Base-by-base conservation (phyloP, 257 asterid genomes). In the Solanum gracilifrons region DNA sequence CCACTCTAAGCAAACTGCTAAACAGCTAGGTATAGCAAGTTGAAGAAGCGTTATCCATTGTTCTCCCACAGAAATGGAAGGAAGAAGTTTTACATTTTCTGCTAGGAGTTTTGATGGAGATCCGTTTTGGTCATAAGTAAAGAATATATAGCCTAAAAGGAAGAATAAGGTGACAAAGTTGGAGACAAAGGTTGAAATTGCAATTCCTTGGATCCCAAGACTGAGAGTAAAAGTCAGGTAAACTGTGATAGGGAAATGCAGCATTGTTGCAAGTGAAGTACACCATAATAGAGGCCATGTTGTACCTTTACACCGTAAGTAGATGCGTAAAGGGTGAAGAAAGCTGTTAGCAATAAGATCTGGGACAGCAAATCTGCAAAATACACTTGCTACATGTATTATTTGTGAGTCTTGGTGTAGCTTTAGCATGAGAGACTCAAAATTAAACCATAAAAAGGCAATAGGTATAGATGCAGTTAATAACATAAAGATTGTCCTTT, bases 221-320 rank as follows among this genome's bases (percentile, higher is more conserved):
- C 15, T 90, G 25, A 93, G 96, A 82, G 92, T 90, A 91, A 96
- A 96, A 33, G 99, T 94, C 66, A 94, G 89, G 92, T 93, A 94
- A 82, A 94, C 41, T 82, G 98, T 91, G 88, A 95, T 90, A 51
- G 99, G 98, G 84, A 92, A 86, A 91, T 96, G 98, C 79, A 96
- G 90, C 79, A 95, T 76, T 71, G 92, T 91, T 33, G 98, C 92
- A 3, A 93, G 89, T 84, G 90, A 89, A 85, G 96, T 92, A 92
- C 98, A 92, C 98, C 98, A 96, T n/a, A 95, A 92, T 76, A 96
- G 88, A 82, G 99, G 98, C 98, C 98, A 94, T 83, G 97, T 91
- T 31, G 92, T 93, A 37, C 98, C 98, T 91, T 89, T 94, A 91
- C 96, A 93, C 82, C 99, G 98, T 88, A 94, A 89, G 88, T 94